Base-by-base conservation (phyloP, 1,284 basidiomycete species). In the Ganoderma meredithae region DNA sequence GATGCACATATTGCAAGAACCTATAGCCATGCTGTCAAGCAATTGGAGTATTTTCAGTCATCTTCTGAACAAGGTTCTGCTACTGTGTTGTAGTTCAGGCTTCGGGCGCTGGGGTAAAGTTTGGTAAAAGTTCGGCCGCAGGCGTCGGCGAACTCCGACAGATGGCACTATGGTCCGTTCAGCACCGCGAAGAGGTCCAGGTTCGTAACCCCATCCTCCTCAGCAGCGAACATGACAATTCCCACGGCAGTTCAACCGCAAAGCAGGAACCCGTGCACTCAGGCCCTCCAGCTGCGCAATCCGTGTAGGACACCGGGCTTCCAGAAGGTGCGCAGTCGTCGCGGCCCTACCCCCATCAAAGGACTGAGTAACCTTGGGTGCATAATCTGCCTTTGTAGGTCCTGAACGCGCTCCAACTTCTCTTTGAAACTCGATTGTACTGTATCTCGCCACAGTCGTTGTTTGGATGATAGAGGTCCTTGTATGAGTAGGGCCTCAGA, bases 181-280 rank as follows among this genome's bases (percentile, higher is more conserved):
- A 22, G 47, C 47, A n/a, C 22, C 22, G 10, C 3, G 22, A 49
- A 17, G 43, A n/a, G 1, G 17, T 25, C 8, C n/a, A 47, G 44
- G 47, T 49, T 49, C 8, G 47, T 49, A 49, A 49, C 22, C 10
- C 22, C 47, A 12, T 25, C 19, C n/a, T 12, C 22, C 47, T 47
- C 44, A n/a, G 44, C 44, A 47, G n/a, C 44, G n/a, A 47, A n/a
- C 44, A 47, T 25, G 47, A 49, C 47, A 25, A 49, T 49, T 22
- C 47, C 22, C 4, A 7, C 17, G 44, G 9, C 47, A 25, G 12
- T 25, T 47, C 7, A 25, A 49, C 22, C 44, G 47, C 47, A 49
- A 49, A 22, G 5, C 47, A 49, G 47, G 47, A 49, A 49, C 22
- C 10, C 10, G 25, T 12, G 22, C 10, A 25, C 25, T 49, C 47